These are phyloP conservation scores for Xylaria sp. DNA, from an alignment of 2,329 filamentous ascomycete genomes.

Conservation along the genomic window DNA sequence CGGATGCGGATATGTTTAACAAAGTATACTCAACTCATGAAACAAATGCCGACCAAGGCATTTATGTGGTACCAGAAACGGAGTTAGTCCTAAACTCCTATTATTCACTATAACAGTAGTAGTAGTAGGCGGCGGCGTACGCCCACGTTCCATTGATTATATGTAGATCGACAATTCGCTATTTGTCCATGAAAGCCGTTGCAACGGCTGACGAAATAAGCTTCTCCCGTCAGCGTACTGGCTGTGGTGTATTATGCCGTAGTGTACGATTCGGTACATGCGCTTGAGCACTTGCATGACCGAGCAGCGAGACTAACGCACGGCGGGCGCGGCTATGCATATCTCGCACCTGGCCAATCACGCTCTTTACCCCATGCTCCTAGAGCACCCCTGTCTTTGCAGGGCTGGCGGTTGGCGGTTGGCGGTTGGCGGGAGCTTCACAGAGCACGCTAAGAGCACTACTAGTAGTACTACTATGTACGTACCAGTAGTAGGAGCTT, in stretches of 20 bases:
- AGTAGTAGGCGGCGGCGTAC: neutral
- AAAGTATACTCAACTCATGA: neutral
- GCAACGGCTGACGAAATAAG: slow-evolving; percentile 40
- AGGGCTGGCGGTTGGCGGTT: slow-evolving; percentile 37
- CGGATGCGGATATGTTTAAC: slow-evolving; percentile 4
- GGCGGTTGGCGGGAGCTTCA: slow-evolving; percentile 5
- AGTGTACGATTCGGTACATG: slow-evolving; percentile 34
- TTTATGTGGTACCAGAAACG: neutral
- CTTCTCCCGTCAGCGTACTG: slow-evolving; percentile 40
- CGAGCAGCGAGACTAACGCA: slow-evolving; percentile 51
- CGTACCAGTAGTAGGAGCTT: slow-evolving; percentile 13
- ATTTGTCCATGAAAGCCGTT: slow-evolving; percentile 34
- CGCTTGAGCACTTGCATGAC: slow-evolving; percentile 52
- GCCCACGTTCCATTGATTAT: slow-evolving; percentile 17
- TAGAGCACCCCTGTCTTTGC: slow-evolving; percentile 30
- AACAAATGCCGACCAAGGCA: slow-evolving; percentile 10
- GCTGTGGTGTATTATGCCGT: slow-evolving; percentile 13
- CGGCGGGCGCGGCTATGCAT: slow-evolving; percentile 54
- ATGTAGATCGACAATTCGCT: slow-evolving; percentile 11
- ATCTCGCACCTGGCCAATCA: slow-evolving; percentile 50
- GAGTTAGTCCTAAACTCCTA: slow-evolving; percentile 4
- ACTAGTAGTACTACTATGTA: too few species aligned
- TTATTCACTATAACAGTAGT: neutral
- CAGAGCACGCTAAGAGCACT: neutral
- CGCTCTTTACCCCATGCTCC: slow-evolving; percentile 46